These are phyloP conservation scores for Fusarium nanum DNA, from an alignment of 2,329 filamentous ascomycete species.

Conservation along the genomic window DNA sequence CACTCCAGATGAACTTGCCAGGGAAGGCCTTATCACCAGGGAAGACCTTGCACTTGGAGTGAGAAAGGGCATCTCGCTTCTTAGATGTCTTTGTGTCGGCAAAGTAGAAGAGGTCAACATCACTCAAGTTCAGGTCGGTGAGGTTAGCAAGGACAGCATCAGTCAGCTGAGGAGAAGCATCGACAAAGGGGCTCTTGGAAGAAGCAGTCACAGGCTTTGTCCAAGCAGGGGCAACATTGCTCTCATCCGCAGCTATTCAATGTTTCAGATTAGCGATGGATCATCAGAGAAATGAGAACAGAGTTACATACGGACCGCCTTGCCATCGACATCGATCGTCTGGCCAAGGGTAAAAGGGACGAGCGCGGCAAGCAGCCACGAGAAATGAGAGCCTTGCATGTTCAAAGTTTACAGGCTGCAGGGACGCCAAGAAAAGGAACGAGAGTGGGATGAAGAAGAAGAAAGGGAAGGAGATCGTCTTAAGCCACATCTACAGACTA, in stretches of 20 bases:
- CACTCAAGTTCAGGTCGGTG: constrained; percentile 45
- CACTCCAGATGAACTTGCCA: constrained; percentile 45
- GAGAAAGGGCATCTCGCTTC: constrained; percentile 4
- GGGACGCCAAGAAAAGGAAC: constrained; percentile 11
- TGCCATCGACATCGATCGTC: constrained; percentile 37
- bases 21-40: constrained; percentile 49
- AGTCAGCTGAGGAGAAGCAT: constrained; percentile 51
- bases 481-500: constrained; percentile 29
- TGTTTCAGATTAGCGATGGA: constrained; percentile 32
- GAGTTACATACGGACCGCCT: constrained; percentile 35
- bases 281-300: not conserved
- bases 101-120: constrained; percentile 52
- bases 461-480: constrained; percentile 15
- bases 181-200: constrained; percentile 16
- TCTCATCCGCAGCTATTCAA: constrained; percentile 30
- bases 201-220: not conserved
- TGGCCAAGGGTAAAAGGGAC: constrained; percentile 29
- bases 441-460: constrained; percentile 9
- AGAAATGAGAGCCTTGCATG: constrained; percentile 23
- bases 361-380: constrained; percentile 33
- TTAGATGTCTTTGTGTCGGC: constrained; percentile 22
- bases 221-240: constrained; percentile 44
- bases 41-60: constrained; percentile 45
- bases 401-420: constrained; percentile 16
- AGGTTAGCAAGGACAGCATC: constrained; percentile 50